These are phyloP conservation scores for Nitzschia sp. DNA, from an alignment of 108 stramenopile species.

Conservation along the genomic window DNA sequence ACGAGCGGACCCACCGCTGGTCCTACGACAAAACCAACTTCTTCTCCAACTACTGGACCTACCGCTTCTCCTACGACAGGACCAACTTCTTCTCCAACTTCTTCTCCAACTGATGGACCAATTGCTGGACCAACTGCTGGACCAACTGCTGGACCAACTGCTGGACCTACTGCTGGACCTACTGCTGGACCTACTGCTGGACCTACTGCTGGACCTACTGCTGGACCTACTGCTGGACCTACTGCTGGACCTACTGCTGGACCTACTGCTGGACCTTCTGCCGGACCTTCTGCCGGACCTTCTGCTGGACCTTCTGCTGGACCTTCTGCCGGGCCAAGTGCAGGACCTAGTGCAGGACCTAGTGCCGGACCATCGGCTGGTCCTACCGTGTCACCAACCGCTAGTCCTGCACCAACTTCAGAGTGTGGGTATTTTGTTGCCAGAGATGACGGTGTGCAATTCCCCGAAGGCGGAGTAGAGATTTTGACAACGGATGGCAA, in stretches of 20 bases:
- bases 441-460: background rate
- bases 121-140: background rate
- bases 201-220: conserved; percentile 3
- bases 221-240: conserved; percentile 8
- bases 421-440: background rate
- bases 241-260: conserved; percentile 4
- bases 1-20: background rate
- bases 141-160: background rate
- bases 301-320: conserved; percentile 4
- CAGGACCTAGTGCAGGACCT: conserved; percentile 6
- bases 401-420: conserved; percentile 2
- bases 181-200: background rate
- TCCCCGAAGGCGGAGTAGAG: background rate
- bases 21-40: background rate
- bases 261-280: conserved; percentile 8
- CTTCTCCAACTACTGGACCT: conserved; percentile 9
- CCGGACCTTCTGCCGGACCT: background rate
- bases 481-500: background rate
- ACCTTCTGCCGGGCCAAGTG: background rate
- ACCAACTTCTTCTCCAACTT: conserved; percentile 2
- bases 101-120: conserved; percentile 5
- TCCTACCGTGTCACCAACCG: background rate
- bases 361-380: background rate
- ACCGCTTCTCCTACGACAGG: conserved; percentile 7
- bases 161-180: background rate